phyloP scores from a whole-genome alignment of 1,284 basidiomycete species.

The Limonomyces culmigenus region DNA sequence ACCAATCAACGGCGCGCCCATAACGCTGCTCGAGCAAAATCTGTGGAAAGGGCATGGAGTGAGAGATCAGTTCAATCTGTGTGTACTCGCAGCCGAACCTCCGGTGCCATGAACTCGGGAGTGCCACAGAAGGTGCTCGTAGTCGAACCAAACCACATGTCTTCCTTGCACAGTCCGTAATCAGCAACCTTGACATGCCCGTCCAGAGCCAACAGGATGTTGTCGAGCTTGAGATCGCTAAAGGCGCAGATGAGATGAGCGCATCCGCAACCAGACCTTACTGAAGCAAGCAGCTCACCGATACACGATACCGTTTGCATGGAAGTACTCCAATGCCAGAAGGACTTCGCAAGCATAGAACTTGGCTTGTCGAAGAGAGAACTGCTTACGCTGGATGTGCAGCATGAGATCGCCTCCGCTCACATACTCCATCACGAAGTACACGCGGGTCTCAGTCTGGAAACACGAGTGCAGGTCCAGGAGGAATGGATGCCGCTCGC shows the following conservation, averaged over 20 bases:
- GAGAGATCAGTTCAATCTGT: background rate
- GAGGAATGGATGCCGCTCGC: slow-evolving; percentile 95
- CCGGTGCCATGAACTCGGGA: slow-evolving; percentile 99
- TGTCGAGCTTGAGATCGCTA: slow-evolving; percentile 95
- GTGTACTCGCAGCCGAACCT: slow-evolving; percentile 60
- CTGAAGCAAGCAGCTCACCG: slow-evolving; percentile 29
- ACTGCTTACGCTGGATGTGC: slow-evolving; percentile 71
- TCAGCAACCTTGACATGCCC: slow-evolving; percentile 99
- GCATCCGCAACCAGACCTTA: background rate
- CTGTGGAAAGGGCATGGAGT: slow-evolving; percentile 20
- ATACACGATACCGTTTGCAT: slow-evolving; percentile 91
- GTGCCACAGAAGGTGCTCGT: slow-evolving; percentile 99
- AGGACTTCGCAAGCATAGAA: slow-evolving; percentile 99
- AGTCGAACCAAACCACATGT: slow-evolving; percentile 96
- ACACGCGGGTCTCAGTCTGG: slow-evolving; percentile 96
- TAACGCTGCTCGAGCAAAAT: slow-evolving; percentile 97
- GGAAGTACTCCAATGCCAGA: slow-evolving; percentile 95
- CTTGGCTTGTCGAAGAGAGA: slow-evolving; percentile 76
- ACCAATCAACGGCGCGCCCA: slow-evolving; percentile 98
- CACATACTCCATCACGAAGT: slow-evolving; percentile 73
- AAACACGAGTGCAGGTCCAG: slow-evolving; percentile 97
- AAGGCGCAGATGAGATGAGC: slow-evolving; percentile 1
- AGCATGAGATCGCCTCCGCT: slow-evolving; percentile 71
- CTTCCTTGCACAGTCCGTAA: slow-evolving; percentile 98
- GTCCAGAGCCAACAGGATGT: slow-evolving; percentile 92